phyloP scores from a whole-genome alignment of 139 green algal genomes.

The Yamagishiella unicocca region DNA sequence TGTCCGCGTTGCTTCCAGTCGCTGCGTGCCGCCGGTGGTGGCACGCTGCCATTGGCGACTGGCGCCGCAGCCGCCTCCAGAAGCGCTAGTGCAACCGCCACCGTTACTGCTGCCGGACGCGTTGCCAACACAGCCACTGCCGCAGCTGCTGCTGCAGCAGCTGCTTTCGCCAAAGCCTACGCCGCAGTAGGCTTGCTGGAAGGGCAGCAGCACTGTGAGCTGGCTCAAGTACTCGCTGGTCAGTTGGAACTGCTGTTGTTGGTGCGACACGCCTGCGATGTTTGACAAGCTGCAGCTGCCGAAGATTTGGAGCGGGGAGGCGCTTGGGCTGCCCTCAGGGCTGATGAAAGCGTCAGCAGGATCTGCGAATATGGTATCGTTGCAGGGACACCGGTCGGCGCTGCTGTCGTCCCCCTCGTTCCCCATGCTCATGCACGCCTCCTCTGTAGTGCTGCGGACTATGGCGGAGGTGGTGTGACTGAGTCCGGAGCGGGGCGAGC shows the following conservation, averaged over 20 bases:
- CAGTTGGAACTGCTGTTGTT: conserved; percentile 20
- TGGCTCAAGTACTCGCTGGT: neutral
- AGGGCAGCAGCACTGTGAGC: neutral
- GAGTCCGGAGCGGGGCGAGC: neutral
- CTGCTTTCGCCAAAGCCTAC: neutral
- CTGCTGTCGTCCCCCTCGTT: neutral
- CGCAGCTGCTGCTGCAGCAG: neutral
- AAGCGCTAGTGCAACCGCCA: too few species aligned
- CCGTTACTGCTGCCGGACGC: neutral
- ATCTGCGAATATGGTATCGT: conserved; percentile 33
- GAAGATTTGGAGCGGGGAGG: neutral
- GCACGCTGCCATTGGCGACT: too few species aligned
- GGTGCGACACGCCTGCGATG: neutral
- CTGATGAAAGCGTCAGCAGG: neutral
- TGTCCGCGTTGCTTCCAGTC: too few species aligned
- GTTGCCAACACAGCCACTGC: neutral
- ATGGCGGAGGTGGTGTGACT: neutral
- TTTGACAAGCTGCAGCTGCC: neutral
- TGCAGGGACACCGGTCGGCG: conserved; percentile 13
- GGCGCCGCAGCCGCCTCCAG: too few species aligned
- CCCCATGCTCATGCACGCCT: neutral
- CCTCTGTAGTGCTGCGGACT: neutral
- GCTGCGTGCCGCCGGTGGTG: too few species aligned
- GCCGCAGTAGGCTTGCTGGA: neutral
- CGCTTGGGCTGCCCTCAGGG: conserved; percentile 18